phyloP scores from a whole-genome alignment of 2,329 filamentous ascomycete genomes.

The Metarhizium album region DNA sequence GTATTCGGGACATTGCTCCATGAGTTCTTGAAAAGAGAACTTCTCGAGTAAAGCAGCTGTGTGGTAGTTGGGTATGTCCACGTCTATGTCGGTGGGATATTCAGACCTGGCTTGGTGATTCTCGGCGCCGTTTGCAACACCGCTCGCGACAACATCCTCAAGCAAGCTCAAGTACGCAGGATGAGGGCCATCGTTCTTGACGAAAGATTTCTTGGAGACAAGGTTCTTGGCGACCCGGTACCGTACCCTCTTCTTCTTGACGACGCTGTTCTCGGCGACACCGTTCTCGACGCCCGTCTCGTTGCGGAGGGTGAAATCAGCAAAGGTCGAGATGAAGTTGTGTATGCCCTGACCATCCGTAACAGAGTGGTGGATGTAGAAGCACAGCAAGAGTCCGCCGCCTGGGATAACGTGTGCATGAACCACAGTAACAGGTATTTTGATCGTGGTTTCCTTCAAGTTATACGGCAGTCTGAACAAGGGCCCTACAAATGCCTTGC shows the following conservation, averaged over 20 bases:
- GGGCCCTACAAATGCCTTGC: constrained; percentile 18
- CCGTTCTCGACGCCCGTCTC: neutral
- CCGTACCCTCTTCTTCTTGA: too few species aligned
- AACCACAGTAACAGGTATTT: constrained; percentile 27
- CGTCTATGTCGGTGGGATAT: constrained; percentile 5
- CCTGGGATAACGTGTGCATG: constrained; percentile 24
- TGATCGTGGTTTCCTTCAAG: constrained; percentile 9
- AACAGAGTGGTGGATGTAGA: constrained; percentile 31
- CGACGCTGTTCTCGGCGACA: too few species aligned
- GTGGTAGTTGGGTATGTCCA: constrained; percentile 10
- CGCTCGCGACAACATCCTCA: too few species aligned
- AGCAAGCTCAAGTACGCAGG: too few species aligned
- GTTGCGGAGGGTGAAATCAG: constrained; percentile 15
- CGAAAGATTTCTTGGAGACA: too few species aligned
- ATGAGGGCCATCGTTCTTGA: too few species aligned
- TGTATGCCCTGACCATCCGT: constrained; percentile 30
- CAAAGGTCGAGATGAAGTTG: constrained; percentile 28
- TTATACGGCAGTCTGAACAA: constrained; percentile 10
- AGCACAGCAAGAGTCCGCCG: constrained; percentile 27
- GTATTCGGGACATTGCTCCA: constrained; percentile 28
- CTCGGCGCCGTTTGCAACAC: too few species aligned
- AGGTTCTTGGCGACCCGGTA: too few species aligned
- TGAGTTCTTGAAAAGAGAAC: constrained; percentile 15
- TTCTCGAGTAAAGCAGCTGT: constrained; percentile 12
- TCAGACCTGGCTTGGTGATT: neutral